These are phyloP conservation scores for Aspergillus coremiiformis DNA, from an alignment of 495 filamentous ascomycete species.

Conservation along the genomic window DNA sequence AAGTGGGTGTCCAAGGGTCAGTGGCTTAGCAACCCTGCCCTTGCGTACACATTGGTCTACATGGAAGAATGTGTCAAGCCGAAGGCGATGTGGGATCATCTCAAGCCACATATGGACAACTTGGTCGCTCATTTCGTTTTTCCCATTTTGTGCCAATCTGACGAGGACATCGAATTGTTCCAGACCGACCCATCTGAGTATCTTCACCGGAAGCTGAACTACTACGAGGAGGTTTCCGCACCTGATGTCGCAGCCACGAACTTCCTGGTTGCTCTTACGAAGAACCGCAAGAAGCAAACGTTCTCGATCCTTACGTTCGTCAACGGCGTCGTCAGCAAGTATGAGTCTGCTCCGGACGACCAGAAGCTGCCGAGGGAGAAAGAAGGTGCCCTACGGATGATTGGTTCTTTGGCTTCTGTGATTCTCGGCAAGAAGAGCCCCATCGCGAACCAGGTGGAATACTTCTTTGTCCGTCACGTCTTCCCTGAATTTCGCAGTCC, in stretches of 20 bases:
- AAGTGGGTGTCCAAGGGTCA: slow-evolving; percentile 92
- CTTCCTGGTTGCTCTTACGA: slow-evolving; percentile 90
- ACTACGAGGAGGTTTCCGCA: slow-evolving; percentile 92
- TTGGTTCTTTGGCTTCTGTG: slow-evolving; percentile 86
- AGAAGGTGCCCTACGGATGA: slow-evolving; percentile 95
- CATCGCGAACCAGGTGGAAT: slow-evolving; percentile 96
- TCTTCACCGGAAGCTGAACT: slow-evolving; percentile 92
- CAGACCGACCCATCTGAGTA: slow-evolving; percentile 92
- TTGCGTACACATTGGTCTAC: slow-evolving; percentile 87
- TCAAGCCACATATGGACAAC: slow-evolving; percentile 88
- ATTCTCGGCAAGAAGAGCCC: slow-evolving; percentile 97
- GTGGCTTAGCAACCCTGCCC: slow-evolving; percentile 89
- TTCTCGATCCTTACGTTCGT: slow-evolving; percentile 90
- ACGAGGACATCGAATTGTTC: slow-evolving; percentile 91
- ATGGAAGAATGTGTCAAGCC: slow-evolving; percentile 97
- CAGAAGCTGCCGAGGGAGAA: slow-evolving; percentile 91
- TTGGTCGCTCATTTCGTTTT: slow-evolving; percentile 91
- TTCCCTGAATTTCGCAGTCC: slow-evolving; percentile 95
- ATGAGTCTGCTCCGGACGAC: slow-evolving; percentile 72
- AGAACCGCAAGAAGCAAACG: slow-evolving; percentile 89
- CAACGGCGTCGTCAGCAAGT: slow-evolving; percentile 85
- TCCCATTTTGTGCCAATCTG: slow-evolving; percentile 84
- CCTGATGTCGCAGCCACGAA: slow-evolving; percentile 96
- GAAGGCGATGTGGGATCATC: slow-evolving; percentile 88
- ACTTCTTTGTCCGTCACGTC: slow-evolving; percentile 95